phyloP scores from a whole-genome alignment of 768 basidiomycete species.

The Calocera viscosa region DNA sequence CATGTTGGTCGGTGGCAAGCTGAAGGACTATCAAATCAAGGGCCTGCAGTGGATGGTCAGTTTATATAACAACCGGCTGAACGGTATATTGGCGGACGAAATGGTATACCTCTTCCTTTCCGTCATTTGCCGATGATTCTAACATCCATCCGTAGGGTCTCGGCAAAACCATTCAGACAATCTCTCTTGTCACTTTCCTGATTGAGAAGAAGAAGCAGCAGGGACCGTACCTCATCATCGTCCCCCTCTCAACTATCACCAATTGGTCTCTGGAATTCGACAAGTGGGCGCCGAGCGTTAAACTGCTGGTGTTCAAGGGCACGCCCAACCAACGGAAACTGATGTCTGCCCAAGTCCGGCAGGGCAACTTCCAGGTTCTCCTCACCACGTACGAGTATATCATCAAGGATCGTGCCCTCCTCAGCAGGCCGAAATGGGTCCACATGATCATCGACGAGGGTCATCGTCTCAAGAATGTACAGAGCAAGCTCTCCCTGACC shows the following conservation, averaged over 20 bases:
- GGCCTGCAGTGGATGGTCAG: slow-evolving; percentile 98
- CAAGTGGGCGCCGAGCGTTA: slow-evolving; percentile 87
- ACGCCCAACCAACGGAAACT: slow-evolving; percentile 71
- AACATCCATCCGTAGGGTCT: slow-evolving; percentile 49
- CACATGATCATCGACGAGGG: slow-evolving; percentile 99
- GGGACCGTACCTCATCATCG: slow-evolving; percentile 93
- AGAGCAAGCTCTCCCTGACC: slow-evolving; percentile 76
- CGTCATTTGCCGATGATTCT: background rate
- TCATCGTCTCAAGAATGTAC: slow-evolving; percentile 96
- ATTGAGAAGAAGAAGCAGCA: slow-evolving; percentile 81
- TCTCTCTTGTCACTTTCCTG: slow-evolving; percentile 87
- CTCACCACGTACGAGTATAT: slow-evolving; percentile 95
- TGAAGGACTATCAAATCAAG: slow-evolving; percentile 92
- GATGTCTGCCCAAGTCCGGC: slow-evolving; percentile 62
- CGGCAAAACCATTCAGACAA: slow-evolving; percentile 89
- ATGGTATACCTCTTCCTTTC: slow-evolving; percentile 43
- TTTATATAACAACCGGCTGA: slow-evolving; percentile 89
- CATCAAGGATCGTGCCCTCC: slow-evolving; percentile 85
- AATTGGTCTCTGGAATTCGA: slow-evolving; percentile 95
- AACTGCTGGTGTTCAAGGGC: slow-evolving; percentile 77
- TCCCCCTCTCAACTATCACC: slow-evolving; percentile 90
- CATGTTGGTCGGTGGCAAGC: slow-evolving; percentile 70
- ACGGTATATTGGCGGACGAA: slow-evolving; percentile 89
- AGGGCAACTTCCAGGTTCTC: slow-evolving; percentile 78
- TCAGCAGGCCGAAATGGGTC: slow-evolving; percentile 87